Conservation (phyloP, 306 rosid species). For the Senna tora region DNA sequence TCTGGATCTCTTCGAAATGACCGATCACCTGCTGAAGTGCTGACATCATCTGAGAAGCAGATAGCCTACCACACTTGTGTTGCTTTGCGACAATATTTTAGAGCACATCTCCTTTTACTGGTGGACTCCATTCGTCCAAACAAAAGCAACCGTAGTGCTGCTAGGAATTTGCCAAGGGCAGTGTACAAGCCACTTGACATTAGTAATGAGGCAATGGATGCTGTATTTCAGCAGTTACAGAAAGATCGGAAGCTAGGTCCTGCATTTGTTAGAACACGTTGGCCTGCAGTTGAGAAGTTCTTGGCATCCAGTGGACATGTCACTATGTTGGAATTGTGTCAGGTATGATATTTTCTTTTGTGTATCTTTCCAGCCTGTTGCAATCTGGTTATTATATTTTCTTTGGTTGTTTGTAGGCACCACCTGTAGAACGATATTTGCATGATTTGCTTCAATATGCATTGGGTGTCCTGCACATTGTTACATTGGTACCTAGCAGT, state of each 20-base stretch:
- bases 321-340: conserved; percentile 94
- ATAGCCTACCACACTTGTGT: conserved; percentile 93
- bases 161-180: conserved; percentile 85
- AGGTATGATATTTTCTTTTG: conserved; percentile 56
- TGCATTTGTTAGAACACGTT: conserved; percentile 87
- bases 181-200: conserved; percentile 94
- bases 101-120: conserved; percentile 89
- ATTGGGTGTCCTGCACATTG: conserved; percentile 90
- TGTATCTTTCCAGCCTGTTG: background rate
- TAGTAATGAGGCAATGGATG: conserved; percentile 92
- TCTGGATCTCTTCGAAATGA: conserved; percentile 84
- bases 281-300: conserved; percentile 87
- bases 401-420: conserved; percentile 71
- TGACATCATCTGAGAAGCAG: conserved; percentile 96
- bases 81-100: conserved; percentile 91
- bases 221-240: conserved; percentile 80
- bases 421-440: conserved; percentile 91
- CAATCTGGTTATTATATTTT: conserved; percentile 11
- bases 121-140: conserved; percentile 93
- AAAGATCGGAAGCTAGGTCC: conserved; percentile 96
- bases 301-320: conserved; percentile 79
- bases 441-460: conserved; percentile 98
- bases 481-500: conserved; percentile 88
- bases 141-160: conserved; percentile 81
- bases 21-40: conserved; percentile 79